Percentiles rank a stretch among this genome's conserved stretches.
phyloP scores from a whole-genome alignment of 1,284 basidiomycete species.

The Ceratobasidium sp. region DNA sequence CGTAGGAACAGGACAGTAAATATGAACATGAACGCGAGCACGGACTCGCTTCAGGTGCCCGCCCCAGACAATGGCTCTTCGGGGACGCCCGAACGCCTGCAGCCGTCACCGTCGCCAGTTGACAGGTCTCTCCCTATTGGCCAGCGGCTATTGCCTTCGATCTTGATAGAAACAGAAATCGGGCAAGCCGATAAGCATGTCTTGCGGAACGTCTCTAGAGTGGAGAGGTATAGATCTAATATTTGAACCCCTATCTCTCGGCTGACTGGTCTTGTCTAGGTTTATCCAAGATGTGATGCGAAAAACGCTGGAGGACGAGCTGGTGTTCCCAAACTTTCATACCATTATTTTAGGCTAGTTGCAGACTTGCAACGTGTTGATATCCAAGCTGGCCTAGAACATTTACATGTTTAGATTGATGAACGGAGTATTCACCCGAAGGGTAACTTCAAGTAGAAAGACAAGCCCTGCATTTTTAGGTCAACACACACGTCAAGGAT shows the following conservation, averaged over 20 bases:
- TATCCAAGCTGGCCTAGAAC: neutral
- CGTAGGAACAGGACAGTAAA: conserved; percentile 59
- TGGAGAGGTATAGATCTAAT: conserved; percentile 69
- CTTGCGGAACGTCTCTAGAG: conserved; percentile 94
- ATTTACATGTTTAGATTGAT: neutral
- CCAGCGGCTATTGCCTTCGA: conserved; percentile 86
- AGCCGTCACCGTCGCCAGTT: conserved; percentile 35
- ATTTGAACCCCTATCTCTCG: neutral
- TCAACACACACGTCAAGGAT: conserved; percentile 25
- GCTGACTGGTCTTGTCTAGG: neutral
- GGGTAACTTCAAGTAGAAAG: conserved; percentile 11
- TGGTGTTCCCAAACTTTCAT: conserved; percentile 94
- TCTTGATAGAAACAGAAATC: conserved; percentile 96
- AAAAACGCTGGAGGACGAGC: conserved; percentile 92
- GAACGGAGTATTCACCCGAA: conserved; percentile 6
- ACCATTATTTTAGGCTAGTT: conserved; percentile 64
- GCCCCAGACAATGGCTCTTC: conserved; percentile 49
- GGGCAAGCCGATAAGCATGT: conserved; percentile 97
- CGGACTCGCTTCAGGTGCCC: conserved; percentile 51
- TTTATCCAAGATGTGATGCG: conserved; percentile 96
- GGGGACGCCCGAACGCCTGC: conserved; percentile 12
- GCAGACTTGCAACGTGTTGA: conserved; percentile 1
- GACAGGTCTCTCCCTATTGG: conserved; percentile 65
- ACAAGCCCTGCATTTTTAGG: conserved; percentile 36
- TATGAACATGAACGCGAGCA: conserved; percentile 62